Conservation (phyloP, 805 yeast genomes). For the Myxozyma monticola region DNA sequence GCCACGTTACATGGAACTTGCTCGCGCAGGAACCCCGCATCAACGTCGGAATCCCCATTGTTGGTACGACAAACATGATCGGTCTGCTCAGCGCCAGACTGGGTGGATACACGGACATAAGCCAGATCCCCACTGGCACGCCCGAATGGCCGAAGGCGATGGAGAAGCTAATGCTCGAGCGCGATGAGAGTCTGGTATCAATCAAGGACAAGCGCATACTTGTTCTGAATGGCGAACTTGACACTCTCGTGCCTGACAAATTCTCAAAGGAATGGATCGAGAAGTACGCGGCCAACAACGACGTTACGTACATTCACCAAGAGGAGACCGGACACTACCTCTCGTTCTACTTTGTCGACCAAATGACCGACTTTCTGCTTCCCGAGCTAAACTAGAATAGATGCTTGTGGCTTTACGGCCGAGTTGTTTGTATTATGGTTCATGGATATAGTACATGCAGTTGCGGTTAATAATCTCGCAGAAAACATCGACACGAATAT, state of each 20-base stretch:
- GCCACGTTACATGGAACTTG: conserved; percentile 53
- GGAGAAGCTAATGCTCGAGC: conserved; percentile 12
- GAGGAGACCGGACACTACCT: conserved; percentile 38
- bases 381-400: conserved; percentile 17
- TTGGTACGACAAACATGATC: conserved; percentile 52
- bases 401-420: too few species aligned
- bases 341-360: conserved; percentile 36
- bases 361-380: conserved; percentile 34
- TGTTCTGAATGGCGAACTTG: conserved; percentile 41
- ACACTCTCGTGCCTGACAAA: conserved; percentile 41
- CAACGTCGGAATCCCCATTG: conserved; percentile 49
- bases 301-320: conserved; percentile 34
- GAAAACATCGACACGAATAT: too few species aligned
- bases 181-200: conserved; percentile 19
- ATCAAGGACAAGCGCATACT: conserved; percentile 32
- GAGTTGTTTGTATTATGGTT: too few species aligned
- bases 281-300: conserved; percentile 20
- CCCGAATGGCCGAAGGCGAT: conserved; percentile 30
- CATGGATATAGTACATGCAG: too few species aligned
- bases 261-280: conserved; percentile 39
- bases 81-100: conserved; percentile 48
- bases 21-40: conserved; percentile 46
- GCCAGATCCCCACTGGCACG: conserved; percentile 18
- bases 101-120: conserved; percentile 17
- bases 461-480: too few species aligned